phyloP scores from a whole-genome alignment of 2,329 filamentous ascomycete species.

The Akanthomyces muscarius region DNA sequence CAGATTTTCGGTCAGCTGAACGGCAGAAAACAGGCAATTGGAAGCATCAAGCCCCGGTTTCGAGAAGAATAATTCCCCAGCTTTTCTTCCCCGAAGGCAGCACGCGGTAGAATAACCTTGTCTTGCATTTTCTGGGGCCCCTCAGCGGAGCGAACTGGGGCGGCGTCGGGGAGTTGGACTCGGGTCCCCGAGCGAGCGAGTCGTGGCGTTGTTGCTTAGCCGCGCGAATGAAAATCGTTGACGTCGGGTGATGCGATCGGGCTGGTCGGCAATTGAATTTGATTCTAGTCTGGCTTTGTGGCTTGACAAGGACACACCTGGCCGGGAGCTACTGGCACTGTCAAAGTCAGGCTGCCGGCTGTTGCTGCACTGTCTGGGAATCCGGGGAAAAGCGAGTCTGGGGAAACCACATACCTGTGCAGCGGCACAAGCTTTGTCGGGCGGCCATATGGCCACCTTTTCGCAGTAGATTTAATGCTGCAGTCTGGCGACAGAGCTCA shows the following conservation, averaged over 20 bases:
- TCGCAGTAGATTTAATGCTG: not conserved
- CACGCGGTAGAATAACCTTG: not conserved
- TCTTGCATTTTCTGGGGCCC: constrained; percentile 3
- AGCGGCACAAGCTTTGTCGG: too few relatives aligned
- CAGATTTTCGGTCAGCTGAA: constrained; percentile 3
- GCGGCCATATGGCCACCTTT: too few relatives aligned
- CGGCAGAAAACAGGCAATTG: not conserved
- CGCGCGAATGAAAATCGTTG: constrained; percentile 6
- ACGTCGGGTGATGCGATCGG: not conserved
- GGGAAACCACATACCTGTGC: not conserved
- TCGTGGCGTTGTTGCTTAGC: not conserved
- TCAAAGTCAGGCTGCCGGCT: not conserved
- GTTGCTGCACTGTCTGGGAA: not conserved
- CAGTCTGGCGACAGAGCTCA: not conserved
- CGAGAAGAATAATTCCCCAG: constrained; percentile 8
- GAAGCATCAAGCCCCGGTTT: not conserved
- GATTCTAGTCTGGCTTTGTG: not conserved
- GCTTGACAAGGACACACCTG: not conserved
- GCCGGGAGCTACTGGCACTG: not conserved
- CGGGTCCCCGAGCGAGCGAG: constrained; percentile 3
- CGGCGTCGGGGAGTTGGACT: not conserved
- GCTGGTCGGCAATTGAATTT: not conserved
- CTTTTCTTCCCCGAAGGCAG: not conserved
- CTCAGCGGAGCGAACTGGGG: not conserved
- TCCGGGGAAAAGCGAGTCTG: not conserved